Conservation (phyloP, 2,329 filamentous ascomycete genomes). For the Colletotrichum scovillei region DNA sequence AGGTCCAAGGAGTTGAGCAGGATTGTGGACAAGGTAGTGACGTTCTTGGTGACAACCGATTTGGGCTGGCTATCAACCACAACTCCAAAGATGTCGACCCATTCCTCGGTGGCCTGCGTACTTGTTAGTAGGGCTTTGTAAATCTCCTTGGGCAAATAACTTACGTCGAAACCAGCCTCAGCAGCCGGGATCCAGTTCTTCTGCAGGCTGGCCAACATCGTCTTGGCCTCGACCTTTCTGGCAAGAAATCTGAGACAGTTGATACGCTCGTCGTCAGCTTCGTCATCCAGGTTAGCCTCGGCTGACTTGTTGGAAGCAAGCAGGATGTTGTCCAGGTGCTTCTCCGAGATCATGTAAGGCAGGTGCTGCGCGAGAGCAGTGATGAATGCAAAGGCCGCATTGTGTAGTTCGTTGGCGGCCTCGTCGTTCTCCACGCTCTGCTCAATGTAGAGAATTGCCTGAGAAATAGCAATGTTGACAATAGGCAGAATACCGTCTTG, state of each 20-base stretch:
- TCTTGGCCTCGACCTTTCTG: slow-evolving; percentile 80
- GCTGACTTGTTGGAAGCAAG: slow-evolving; percentile 79
- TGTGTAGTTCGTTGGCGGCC: slow-evolving; percentile 75
- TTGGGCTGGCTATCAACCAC: slow-evolving; percentile 85
- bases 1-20: slow-evolving; percentile 73
- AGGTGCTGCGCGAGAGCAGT: slow-evolving; percentile 83
- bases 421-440: slow-evolving; percentile 68
- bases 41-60: slow-evolving; percentile 80
- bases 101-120: slow-evolving; percentile 72
- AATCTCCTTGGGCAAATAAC: slow-evolving; percentile 40
- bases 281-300: slow-evolving; percentile 66
- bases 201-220: slow-evolving; percentile 79
- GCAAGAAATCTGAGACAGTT: slow-evolving; percentile 81
- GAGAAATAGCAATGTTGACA: slow-evolving; percentile 79
- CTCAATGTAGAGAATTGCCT: slow-evolving; percentile 77
- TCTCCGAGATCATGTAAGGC: slow-evolving; percentile 87
- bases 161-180: slow-evolving; percentile 70
- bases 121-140: background rate
- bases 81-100: slow-evolving; percentile 75
- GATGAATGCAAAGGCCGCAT: slow-evolving; percentile 84
- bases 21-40: slow-evolving; percentile 74
- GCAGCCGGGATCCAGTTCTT: slow-evolving; percentile 78
- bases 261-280: slow-evolving; percentile 72
- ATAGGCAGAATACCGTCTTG: slow-evolving; percentile 88
- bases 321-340: slow-evolving; percentile 79